Evolutionary conservation across 345 rosid genomes (phyloP).

Genomic region (Pseudoturritis turrita): DNA sequence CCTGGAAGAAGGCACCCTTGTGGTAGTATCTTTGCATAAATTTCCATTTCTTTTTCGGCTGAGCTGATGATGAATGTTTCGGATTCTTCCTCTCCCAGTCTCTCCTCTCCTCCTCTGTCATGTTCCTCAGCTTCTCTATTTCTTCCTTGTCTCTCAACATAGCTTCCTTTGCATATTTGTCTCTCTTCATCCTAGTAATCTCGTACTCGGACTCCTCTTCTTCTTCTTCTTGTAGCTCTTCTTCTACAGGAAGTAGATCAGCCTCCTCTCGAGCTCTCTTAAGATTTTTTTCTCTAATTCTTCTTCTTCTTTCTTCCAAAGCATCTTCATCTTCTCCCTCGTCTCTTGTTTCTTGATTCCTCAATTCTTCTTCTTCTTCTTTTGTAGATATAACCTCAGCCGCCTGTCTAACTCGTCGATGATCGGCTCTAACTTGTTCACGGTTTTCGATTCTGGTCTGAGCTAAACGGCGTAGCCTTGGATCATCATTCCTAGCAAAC

Average conservation of each 20-base stretch:
- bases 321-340: constrained; percentile 51
- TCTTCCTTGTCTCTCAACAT: constrained; percentile 58
- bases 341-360: constrained; percentile 37
- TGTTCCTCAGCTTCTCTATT: constrained; percentile 54
- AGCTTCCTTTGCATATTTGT: constrained; percentile 48
- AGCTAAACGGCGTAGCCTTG: constrained; percentile 54
- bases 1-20: constrained; percentile 66
- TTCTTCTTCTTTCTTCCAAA: constrained; percentile 46
- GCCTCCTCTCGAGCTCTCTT: constrained; percentile 44
- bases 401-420: constrained; percentile 36
- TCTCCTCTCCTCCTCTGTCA: constrained; percentile 66
- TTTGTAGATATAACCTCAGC: constrained; percentile 50
- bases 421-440: constrained; percentile 51
- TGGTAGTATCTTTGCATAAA: constrained; percentile 73
- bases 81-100: constrained; percentile 67
- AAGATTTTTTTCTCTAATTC: constrained; percentile 45
- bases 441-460: constrained; percentile 38
- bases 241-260: constrained; percentile 44
- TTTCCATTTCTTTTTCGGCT: constrained; percentile 47
- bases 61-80: constrained; percentile 35
- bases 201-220: constrained; percentile 58
- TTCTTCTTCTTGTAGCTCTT: constrained; percentile 46
- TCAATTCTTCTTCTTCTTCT: constrained; percentile 40
- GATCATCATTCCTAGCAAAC: constrained; percentile 38
- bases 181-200: constrained; percentile 55